phyloP scores from a whole-genome alignment of 768 basidiomycete species.

The Lactarius quietus region DNA sequence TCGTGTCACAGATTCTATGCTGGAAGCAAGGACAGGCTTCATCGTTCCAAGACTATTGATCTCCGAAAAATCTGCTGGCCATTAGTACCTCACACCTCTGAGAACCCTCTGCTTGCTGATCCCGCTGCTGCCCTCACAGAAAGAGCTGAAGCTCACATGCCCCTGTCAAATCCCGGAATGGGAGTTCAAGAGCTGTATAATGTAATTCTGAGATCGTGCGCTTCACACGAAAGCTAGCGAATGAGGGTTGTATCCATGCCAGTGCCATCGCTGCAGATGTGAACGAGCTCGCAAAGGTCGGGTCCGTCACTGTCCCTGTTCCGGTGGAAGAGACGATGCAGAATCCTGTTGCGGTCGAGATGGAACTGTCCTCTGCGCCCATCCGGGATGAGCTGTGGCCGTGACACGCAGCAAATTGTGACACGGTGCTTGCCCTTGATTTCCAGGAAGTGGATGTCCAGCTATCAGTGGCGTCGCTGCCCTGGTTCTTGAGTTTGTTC shows the following conservation, averaged over 20 bases:
- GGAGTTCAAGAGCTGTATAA: too few relatives aligned
- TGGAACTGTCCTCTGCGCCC: background rate
- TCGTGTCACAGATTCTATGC: background rate
- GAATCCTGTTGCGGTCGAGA: background rate
- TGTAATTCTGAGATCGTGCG: slow-evolving; percentile 89
- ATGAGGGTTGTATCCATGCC: slow-evolving; percentile 62
- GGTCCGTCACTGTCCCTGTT: slow-evolving; percentile 29
- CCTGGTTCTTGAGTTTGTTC: slow-evolving; percentile 96
- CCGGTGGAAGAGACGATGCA: background rate
- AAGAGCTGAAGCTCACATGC: slow-evolving; percentile 93
- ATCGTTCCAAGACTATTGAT: slow-evolving; percentile 86
- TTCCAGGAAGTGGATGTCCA: slow-evolving; percentile 91
- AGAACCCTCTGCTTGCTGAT: background rate
- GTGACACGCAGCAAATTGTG: slow-evolving; percentile 33
- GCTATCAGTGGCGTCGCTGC: slow-evolving; percentile 91
- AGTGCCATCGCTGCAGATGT: slow-evolving; percentile 65
- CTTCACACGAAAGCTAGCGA: slow-evolving; percentile 70
- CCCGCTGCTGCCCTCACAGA: slow-evolving; percentile 45
- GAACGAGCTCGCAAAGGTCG: slow-evolving; percentile 58
- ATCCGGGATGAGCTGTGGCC: slow-evolving; percentile 17
- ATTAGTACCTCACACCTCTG: slow-evolving; percentile 44
- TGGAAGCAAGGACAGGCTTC: slow-evolving; percentile 76
- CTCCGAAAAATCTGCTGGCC: slow-evolving; percentile 93
- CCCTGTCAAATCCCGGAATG: slow-evolving; percentile 97
- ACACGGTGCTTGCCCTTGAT: slow-evolving; percentile 84